Percentiles rank a stretch among this genome's conserved stretches.
Evolutionary conservation across 169 alveolate species (phyloP).

Genomic region (Plasmodium relictum): DNA sequence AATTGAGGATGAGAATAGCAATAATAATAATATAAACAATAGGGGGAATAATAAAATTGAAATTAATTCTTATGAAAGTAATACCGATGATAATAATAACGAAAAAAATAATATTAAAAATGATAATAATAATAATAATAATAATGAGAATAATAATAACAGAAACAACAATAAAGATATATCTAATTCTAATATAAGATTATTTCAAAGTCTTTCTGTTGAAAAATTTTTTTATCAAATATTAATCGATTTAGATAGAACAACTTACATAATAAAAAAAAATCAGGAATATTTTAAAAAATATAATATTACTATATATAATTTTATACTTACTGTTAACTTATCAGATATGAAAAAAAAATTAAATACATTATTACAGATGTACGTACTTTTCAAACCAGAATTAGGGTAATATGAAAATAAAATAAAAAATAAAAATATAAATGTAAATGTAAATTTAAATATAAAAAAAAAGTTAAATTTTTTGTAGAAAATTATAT

Average conservation of each 20-base stretch:
- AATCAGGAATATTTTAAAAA: slow-evolving; percentile 51
- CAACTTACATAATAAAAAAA: slow-evolving; percentile 66
- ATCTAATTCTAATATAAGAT: slow-evolving; percentile 3
- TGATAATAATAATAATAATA: neutral
- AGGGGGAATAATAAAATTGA: neutral
- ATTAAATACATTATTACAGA: slow-evolving; percentile 56
- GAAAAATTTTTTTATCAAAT: slow-evolving; percentile 74
- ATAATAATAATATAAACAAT: neutral
- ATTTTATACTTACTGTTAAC: slow-evolving; percentile 23
- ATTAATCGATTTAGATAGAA: slow-evolving; percentile 68
- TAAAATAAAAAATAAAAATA: neutral
- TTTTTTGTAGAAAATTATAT: neutral
- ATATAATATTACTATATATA: slow-evolving; percentile 14
- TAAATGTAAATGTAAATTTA: neutral
- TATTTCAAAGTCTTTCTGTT: slow-evolving; percentile 41
- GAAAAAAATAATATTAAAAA: neutral
- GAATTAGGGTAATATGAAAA: slow-evolving; percentile 50
- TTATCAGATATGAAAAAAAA: slow-evolving; percentile 47
- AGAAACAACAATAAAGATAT: neutral
- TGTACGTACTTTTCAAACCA: slow-evolving; percentile 73
- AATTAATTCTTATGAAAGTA: neutral
- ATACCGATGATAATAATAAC: neutral
- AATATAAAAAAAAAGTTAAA: neutral
- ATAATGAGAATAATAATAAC: neutral
- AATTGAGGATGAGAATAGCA: neutral